Evolutionary conservation across 1,284 basidiomycete species (phyloP).

Genomic region (Anthracocystis panici-leucophaei): DNA sequence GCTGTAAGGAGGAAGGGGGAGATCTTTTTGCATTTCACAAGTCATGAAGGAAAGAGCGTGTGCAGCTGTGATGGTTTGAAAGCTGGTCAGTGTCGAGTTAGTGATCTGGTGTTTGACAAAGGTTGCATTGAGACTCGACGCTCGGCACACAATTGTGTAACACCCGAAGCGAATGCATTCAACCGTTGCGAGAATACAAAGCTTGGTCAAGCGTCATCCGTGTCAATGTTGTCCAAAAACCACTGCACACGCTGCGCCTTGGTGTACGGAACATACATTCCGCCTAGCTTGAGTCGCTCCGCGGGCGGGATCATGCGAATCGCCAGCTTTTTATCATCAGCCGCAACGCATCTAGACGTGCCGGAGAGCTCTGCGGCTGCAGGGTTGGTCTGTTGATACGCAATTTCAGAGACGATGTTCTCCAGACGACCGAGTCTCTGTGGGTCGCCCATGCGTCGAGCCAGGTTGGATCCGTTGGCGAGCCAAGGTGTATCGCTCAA

Average conservation of each 20-base stretch:
- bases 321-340: constrained; percentile 13
- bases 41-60: no score
- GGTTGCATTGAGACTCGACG: neutral
- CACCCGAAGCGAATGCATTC: no score
- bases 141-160: neutral
- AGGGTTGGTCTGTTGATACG: neutral
- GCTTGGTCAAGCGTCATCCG: constrained; percentile 26
- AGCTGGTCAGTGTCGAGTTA: no score
- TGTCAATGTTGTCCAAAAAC: constrained; percentile 45
- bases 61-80: no score
- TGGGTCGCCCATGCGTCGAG: constrained; percentile 5
- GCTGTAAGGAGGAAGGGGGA: neutral
- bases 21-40: neutral
- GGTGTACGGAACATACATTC: constrained; percentile 47
- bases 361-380: neutral
- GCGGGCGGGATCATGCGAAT: constrained; percentile 26
- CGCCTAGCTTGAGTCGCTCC: constrained; percentile 30
- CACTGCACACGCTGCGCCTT: constrained; percentile 39
- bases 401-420: neutral
- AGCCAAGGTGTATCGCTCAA: constrained; percentile 11
- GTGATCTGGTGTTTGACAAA: neutral
- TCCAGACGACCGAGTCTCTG: constrained; percentile 2
- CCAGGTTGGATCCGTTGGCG: neutral
- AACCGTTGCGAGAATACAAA: neutral
- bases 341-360: neutral